Evolutionary conservation across 768 basidiomycete species (phyloP), one percentile per base, ranked within the genome.

Genomic region (Lactarius sp.): DNA sequence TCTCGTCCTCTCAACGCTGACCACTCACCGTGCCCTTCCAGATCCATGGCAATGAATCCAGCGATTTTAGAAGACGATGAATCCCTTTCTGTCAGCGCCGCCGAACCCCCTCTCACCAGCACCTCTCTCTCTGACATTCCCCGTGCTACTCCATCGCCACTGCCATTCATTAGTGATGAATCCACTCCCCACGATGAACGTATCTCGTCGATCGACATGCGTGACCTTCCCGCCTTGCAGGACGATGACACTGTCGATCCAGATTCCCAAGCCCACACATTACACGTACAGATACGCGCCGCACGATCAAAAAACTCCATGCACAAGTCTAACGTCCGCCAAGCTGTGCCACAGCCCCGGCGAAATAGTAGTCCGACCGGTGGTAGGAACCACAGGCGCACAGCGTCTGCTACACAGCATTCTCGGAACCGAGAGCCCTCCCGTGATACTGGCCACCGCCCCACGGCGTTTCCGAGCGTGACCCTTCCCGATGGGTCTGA

Each of bases 41-140:
- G 67, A 68, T 51, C 63, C 52, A 47, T 72, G 70, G 14, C 70
- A 69, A 59, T 70, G 18, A 70, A 71, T 46, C 68, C 69, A 4
- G 61, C 70, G 16, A 75, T 75, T 47, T 64, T 64, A 59, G 75
- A 76, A 56, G 74, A 73, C 34, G 73, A 72, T n/a, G 68, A 69
- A 39, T 61, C 64, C 6, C 65, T 69, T 52, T 18, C 58, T 22
- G 37, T 31, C 41, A 34, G 54, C 16, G 4, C 49, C 27, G 12
- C 31, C 34, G 54, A 64, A 18, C 20, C 41, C 12, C 41, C 51
- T 18, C 64, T 72, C 53, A 71, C 67, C 2, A 68, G 67, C 39
- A 61, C 69, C 46, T 71, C 70, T n/a, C 69, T 72, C 49, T 69
- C 69, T 33, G 71, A 74, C 16, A 69, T 75, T 37, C 62, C 70